Conservation (phyloP, 2,329 filamentous ascomycete species). For the Colletotrichum chrysophilum region DNA sequence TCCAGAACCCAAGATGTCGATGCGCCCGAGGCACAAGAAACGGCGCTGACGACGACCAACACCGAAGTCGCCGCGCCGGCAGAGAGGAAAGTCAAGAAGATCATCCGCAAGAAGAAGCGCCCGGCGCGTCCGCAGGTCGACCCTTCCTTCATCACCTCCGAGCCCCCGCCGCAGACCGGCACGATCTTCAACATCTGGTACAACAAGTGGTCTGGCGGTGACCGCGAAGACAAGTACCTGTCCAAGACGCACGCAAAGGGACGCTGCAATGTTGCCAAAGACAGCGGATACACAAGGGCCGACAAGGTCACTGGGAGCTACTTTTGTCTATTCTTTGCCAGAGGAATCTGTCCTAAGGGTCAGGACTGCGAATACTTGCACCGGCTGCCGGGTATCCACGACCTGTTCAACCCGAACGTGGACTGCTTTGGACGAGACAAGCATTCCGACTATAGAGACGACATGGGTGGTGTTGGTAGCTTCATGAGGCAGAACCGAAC, state of each 20-base stretch:
- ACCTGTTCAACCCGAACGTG: constrained; percentile 91
- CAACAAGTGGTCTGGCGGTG: constrained; percentile 97
- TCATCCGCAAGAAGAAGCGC: constrained; percentile 87
- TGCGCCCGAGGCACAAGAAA: background rate
- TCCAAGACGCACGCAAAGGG: constrained; percentile 82
- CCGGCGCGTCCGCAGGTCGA: constrained; percentile 93
- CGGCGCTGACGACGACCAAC: constrained; percentile 36
- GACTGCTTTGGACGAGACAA: constrained; percentile 97
- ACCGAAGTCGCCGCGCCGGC: constrained; percentile 52
- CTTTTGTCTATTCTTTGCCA: constrained; percentile 87
- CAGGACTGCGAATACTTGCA: constrained; percentile 95
- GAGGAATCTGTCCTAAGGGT: constrained; percentile 75
- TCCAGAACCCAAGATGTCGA: background rate
- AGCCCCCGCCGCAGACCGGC: constrained; percentile 89
- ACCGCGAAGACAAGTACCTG: constrained; percentile 89
- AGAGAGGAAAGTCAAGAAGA: constrained; percentile 80
- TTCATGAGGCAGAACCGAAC: constrained; percentile 96
- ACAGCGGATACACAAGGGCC: constrained; percentile 79
- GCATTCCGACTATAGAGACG: constrained; percentile 89
- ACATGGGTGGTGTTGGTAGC: constrained; percentile 95
- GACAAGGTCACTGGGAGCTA: constrained; percentile 81
- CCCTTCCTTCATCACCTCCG: constrained; percentile 78
- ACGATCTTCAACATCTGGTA: constrained; percentile 99
- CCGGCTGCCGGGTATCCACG: constrained; percentile 82
- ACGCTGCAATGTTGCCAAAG: constrained; percentile 83